Evolutionary conservation across 1,284 basidiomycete genomes (phyloP), one percentile per base, ranked within the genome.

Genomic region (Phellinidium pouzarii): DNA sequence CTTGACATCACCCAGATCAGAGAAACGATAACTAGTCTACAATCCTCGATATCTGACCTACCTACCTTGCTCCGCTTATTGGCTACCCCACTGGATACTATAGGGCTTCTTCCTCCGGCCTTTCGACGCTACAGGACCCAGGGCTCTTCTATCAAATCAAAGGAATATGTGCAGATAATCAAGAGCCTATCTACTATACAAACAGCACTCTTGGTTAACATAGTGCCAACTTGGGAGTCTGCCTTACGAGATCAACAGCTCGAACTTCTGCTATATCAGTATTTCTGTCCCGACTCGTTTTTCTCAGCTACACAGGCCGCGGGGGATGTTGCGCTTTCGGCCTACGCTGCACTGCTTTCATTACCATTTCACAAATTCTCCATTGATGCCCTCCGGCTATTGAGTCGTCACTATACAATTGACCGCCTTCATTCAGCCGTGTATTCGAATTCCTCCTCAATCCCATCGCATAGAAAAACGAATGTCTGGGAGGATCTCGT

Each of bases 401-500:
- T 94, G 6, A 62, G 73, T 2, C 67, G 64, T 43, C 69, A 77
- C 29, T 92, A 89, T 62, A 77, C 87, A 4, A 66, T 93, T 44
- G 84, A 89, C 59, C 72, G 81, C 38, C 64, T 92, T 17, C 79
- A 84, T 62, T 60, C 66, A 17, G 69, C 75, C 17, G 61, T 84
- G 1, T 79, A 78, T 62, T 58, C 61, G 23, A 14, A 25, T 23
- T 59, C 61, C 8, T 57, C 49, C 8, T 60, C 60, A 23, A 48
- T 48, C 36, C 41, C 44, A 31, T 48, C 54, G 6, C 56, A 64
- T 48, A 59, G 59, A 47, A 68, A 68, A 56, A 64, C 65, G 31
- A 57, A 76, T 34, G 59, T 66, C 51, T 92, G 89, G 89, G 83
- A 85, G 58, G 81, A 86, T 58, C 79, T 73, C 59, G 75, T 90